A percentile compares a stretch with the other conserved stretches of the same genome.
phyloP scores from a whole-genome alignment of 2,329 filamentous ascomycete species.

The Verticillium longisporum region DNA sequence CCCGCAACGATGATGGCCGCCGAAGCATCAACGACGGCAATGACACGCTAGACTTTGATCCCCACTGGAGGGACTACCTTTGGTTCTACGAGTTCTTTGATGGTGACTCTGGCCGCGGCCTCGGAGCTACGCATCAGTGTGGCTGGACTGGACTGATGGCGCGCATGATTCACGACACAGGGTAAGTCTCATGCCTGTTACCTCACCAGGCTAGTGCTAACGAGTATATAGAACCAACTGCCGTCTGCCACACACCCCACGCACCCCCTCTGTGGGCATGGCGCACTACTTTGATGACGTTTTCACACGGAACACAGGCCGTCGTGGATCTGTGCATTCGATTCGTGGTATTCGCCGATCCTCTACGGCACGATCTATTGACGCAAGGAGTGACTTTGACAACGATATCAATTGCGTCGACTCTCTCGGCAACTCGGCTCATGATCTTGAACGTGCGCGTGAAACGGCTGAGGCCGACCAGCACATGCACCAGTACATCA shows the following conservation, averaged over 20 bases:
- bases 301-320: slow-evolving; percentile 49
- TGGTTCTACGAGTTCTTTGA: slow-evolving; percentile 99
- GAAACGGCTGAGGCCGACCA: slow-evolving; percentile 52
- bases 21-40: slow-evolving; percentile 83
- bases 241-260: slow-evolving; percentile 86
- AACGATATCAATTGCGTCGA: slow-evolving; percentile 39
- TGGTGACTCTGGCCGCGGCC: slow-evolving; percentile 79
- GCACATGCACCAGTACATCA: slow-evolving; percentile 76
- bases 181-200: slow-evolving; percentile 48
- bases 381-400: slow-evolving; percentile 73
- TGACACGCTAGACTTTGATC: slow-evolving; percentile 82
- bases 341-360: slow-evolving; percentile 61
- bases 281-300: slow-evolving; percentile 94
- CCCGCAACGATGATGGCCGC: slow-evolving; percentile 74
- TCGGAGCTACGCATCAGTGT: slow-evolving; percentile 90
- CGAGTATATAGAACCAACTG: slow-evolving; percentile 61
- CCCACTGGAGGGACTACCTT: slow-evolving; percentile 85
- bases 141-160: slow-evolving; percentile 95
- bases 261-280: slow-evolving; percentile 76
- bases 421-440: slow-evolving; percentile 9
- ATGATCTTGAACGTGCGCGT: slow-evolving; percentile 29
- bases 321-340: slow-evolving; percentile 29
- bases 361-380: slow-evolving; percentile 77
- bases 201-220: not conserved
- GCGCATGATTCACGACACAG: slow-evolving; percentile 95